phyloP scores from a whole-genome alignment of 108 stramenopile species.

The Hondaea fermentalgiana region DNA sequence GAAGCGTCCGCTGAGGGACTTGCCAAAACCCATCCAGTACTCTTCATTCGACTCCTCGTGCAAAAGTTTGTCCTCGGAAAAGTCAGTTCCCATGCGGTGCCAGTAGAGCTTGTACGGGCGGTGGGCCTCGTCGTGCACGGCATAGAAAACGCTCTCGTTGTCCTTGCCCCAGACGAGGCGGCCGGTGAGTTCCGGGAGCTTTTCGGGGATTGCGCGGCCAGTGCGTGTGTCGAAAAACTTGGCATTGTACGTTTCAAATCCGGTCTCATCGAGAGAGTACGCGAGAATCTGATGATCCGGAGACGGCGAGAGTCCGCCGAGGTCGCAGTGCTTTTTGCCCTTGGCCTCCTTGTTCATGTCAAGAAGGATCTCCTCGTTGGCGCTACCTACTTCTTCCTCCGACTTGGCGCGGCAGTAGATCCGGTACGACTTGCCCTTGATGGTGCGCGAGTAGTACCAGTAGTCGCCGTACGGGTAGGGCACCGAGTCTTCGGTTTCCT shows the following conservation, averaged over 20 bases:
- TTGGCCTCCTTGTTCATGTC: conserved; percentile 76
- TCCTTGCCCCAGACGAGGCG: conserved; percentile 67
- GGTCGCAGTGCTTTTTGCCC: conserved; percentile 66
- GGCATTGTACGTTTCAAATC: conserved; percentile 77
- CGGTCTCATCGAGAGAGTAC: conserved; percentile 74
- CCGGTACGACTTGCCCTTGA: conserved; percentile 73
- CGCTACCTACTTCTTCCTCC: background rate
- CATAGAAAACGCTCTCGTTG: conserved; percentile 56
- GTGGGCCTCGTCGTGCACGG: conserved; percentile 43
- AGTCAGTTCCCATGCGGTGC: conserved; percentile 47
- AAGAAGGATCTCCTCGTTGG: conserved; percentile 62
- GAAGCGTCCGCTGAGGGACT: conserved; percentile 32
- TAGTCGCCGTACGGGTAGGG: conserved; percentile 59
- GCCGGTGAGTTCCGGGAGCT: conserved; percentile 40
- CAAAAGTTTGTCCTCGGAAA: conserved; percentile 56
- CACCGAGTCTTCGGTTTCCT: conserved; percentile 75
- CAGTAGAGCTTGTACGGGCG: conserved; percentile 50
- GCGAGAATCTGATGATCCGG: conserved; percentile 67
- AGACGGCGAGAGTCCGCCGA: conserved; percentile 54
- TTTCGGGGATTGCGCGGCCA: conserved; percentile 26
- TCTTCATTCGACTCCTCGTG: conserved; percentile 62
- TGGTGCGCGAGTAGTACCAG: conserved; percentile 76
- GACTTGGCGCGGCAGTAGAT: conserved; percentile 54
- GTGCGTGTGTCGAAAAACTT: conserved; percentile 2
- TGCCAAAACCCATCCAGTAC: conserved; percentile 43